Evolutionary conservation across 73 alveolate species (phyloP).

Genomic region (Paramecium octaurelia): DNA sequence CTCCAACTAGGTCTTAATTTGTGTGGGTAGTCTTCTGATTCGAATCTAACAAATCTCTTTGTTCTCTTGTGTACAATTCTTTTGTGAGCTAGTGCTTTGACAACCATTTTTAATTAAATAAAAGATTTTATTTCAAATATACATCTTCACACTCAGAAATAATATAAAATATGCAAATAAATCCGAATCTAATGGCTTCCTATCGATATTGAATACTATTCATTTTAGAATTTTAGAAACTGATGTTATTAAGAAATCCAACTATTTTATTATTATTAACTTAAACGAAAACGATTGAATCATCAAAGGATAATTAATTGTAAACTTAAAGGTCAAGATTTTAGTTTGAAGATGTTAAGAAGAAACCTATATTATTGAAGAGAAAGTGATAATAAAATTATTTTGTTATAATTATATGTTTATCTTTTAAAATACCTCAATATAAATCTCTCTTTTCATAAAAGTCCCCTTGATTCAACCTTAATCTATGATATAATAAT

Average conservation of each 20-base stretch:
- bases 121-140: conserved; percentile 33
- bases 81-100: conserved; percentile 59
- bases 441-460: no score
- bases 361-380: neutral
- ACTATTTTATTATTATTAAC: neutral
- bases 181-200: neutral
- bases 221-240: neutral
- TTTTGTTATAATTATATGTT: no score
- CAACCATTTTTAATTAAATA: conserved; percentile 58
- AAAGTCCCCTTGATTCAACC: no score
- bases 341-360: no score
- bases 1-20: conserved; percentile 90
- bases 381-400: neutral
- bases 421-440: neutral
- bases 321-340: neutral
- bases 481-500: no score
- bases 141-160: neutral
- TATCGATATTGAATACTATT: neutral
- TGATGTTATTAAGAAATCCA: neutral
- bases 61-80: conserved; percentile 58
- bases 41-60: conserved; percentile 64
- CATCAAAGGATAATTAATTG: no score
- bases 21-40: conserved; percentile 55
- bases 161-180: neutral
- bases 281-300: neutral